Percentiles rank a stretch among this genome's conserved stretches.
These are phyloP conservation scores for Taiwanofungus camphoratus DNA, from an alignment of 1,284 basidiomycete genomes.

Conservation along the genomic window DNA sequence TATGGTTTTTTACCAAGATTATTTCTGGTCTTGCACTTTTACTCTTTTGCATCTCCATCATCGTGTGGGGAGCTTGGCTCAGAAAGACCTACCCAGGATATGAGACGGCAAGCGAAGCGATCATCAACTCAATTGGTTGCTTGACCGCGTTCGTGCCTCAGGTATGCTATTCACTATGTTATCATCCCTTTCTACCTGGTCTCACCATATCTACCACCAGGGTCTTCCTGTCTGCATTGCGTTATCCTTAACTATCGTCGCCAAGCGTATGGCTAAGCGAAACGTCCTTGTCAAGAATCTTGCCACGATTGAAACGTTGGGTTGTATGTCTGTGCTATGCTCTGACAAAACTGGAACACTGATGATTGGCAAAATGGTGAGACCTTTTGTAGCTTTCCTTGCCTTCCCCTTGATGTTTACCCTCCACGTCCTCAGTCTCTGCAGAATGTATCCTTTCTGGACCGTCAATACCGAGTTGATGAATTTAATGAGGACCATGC, in stretches of 20 bases:
- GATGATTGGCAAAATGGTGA: slow-evolving; percentile 24
- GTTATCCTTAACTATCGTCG: slow-evolving; percentile 45
- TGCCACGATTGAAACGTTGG: slow-evolving; percentile 56
- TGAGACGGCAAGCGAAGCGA: slow-evolving; percentile 33
- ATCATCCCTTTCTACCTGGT: slow-evolving; percentile 10
- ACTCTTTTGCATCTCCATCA: slow-evolving; percentile 35
- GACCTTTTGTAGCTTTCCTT: slow-evolving; percentile 4
- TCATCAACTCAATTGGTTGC: slow-evolving; percentile 44
- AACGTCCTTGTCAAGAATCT: slow-evolving; percentile 56
- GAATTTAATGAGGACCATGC: slow-evolving; percentile 26
- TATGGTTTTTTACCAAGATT: slow-evolving; percentile 45
- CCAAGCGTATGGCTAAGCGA: slow-evolving; percentile 44
- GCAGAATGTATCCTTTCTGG: slow-evolving; percentile 38
- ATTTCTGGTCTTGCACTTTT: slow-evolving; percentile 37
- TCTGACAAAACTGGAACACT: slow-evolving; percentile 25
- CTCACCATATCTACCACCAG: slow-evolving; percentile 17
- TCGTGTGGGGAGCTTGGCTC: slow-evolving; percentile 43
- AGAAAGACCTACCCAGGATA: slow-evolving; percentile 32
- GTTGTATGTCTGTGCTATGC: slow-evolving; percentile 44
- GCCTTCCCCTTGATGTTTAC: not conserved
- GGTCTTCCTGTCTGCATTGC: slow-evolving; percentile 48
- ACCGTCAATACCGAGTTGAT: slow-evolving; percentile 25
- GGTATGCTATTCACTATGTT: slow-evolving; percentile 17
- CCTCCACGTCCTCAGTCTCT: slow-evolving; percentile 27
- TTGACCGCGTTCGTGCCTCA: slow-evolving; percentile 47